Conservation (phyloP, 192 early-diverging fungal species). For the Gaertneriomyces semiglobifer region DNA sequence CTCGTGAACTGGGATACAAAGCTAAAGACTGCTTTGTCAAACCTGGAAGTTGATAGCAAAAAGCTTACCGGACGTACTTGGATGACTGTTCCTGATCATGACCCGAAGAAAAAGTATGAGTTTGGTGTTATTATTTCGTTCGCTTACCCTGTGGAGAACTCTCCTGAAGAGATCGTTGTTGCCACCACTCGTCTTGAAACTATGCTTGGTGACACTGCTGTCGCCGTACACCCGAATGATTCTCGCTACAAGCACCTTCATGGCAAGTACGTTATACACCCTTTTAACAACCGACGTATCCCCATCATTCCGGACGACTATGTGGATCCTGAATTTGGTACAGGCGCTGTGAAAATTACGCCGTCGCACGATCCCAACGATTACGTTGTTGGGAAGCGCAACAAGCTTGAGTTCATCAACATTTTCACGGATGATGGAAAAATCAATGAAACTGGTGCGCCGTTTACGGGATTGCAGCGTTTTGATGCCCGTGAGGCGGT, state of each 20-base stretch:
- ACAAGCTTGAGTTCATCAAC: slow-evolving; percentile 93
- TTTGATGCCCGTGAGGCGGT: slow-evolving; percentile 92
- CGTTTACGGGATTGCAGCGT: slow-evolving; percentile 80
- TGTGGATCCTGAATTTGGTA: slow-evolving; percentile 91
- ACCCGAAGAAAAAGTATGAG: slow-evolving; percentile 89
- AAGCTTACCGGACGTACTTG: slow-evolving; percentile 83
- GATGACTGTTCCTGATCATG: slow-evolving; percentile 88
- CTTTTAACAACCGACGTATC: slow-evolving; percentile 86
- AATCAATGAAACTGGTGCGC: slow-evolving; percentile 85
- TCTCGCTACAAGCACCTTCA: slow-evolving; percentile 90
- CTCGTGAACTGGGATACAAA: slow-evolving; percentile 98
- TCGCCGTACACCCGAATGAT: slow-evolving; percentile 93
- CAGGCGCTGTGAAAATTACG: slow-evolving; percentile 98
- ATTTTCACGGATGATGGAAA: slow-evolving; percentile 96
- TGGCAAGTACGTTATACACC: slow-evolving; percentile 91
- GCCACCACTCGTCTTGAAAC: slow-evolving; percentile 99
- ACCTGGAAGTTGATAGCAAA: slow-evolving; percentile 87
- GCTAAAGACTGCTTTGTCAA: slow-evolving; percentile 94
- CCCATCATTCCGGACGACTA: slow-evolving; percentile 86
- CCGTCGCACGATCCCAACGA: slow-evolving; percentile 98
- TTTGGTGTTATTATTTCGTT: slow-evolving; percentile 97
- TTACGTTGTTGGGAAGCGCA: slow-evolving; percentile 92
- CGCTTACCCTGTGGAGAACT: slow-evolving; percentile 84
- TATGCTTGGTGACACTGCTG: slow-evolving; percentile 97
- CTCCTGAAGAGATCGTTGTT: slow-evolving; percentile 83